Base-by-base conservation (phyloP, 2,329 filamentous ascomycete genomes). In the Diaporthe citrichinensis region DNA sequence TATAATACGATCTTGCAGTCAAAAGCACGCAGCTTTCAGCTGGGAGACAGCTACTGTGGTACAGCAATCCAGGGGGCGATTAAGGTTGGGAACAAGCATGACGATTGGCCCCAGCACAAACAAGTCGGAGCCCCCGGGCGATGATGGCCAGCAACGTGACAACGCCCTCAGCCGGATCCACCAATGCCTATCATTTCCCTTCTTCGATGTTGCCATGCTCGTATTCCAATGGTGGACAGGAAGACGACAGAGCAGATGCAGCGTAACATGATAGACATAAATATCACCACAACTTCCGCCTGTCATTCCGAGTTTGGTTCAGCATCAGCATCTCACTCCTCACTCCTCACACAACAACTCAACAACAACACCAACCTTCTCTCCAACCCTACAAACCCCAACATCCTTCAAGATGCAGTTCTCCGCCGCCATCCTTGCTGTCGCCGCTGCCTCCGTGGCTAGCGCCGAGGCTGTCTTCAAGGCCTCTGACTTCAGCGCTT, bases 361-460 rank as follows among this genome's bases (percentile, higher is more conserved):
- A 25, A 59, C 53, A 65, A n/a, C 58, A 62, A 9, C 25, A 41
- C n/a, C 49, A 59, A 7, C 44, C 62, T 51, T 9, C 12, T n/a
- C 15, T n/a, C 34, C 58, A 76, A 76, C 25, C 53, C 28, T 34
- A 23, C 39, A 31, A 65, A n/a, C 31, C 36, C 49, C 57, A 67
- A 58, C 74, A 67, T 53, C 74, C 74, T 44, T 76, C 75, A 76
- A 76, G 62, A 76, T 76, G 75, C 75, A 76, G 69, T 76, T 73
- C 73, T 53, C 75, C 28, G 34, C 75, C 73, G 58, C 55, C 49
- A 28, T 76, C 73, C 17, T 76, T 28, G 75, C 69, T 28, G 46
- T 75, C 44, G 75, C 75, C 44, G 59, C 72, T 36, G 69, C 75
- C 75, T 73, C 61, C 69, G 69, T 59, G 73, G 67, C 75, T 15